A percentile compares a stretch with the other conserved stretches of the same genome.
Evolutionary conservation across 306 rosid genomes (phyloP).

Genomic region (Prunus armeniaca): DNA sequence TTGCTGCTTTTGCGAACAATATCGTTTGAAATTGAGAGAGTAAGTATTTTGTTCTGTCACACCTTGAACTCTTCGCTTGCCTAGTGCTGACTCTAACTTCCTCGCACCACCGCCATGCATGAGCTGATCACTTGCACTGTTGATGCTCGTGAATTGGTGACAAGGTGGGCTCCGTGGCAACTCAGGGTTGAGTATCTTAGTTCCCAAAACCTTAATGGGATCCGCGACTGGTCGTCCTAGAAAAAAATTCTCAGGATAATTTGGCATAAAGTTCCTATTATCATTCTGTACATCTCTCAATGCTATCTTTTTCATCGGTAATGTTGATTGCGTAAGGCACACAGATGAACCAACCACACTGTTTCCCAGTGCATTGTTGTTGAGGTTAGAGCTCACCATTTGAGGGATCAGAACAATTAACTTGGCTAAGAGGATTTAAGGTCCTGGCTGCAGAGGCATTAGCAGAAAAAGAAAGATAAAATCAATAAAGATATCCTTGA

Average conservation of each 20-base stretch:
- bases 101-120: background rate
- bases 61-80: constrained; percentile 22
- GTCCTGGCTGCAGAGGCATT: background rate
- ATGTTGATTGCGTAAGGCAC: constrained; percentile 28
- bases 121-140: constrained; percentile 23
- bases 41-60: background rate
- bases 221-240: constrained; percentile 14
- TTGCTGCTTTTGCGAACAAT: background rate
- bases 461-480: background rate
- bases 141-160: constrained; percentile 22
- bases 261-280: constrained; percentile 11
- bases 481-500: background rate
- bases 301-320: constrained; percentile 32
- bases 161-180: constrained; percentile 17
- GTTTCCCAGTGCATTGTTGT: constrained; percentile 2
- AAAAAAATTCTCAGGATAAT: constrained; percentile 17
- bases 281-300: constrained; percentile 45
- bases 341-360: constrained; percentile 23
- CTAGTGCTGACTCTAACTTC: constrained; percentile 20
- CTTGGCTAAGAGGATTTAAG: background rate
- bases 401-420: constrained; percentile 3
- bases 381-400: constrained; percentile 24
- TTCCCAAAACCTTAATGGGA: constrained; percentile 28
- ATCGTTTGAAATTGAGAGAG: constrained; percentile 6
- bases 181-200: constrained; percentile 28